Evolutionary conservation across 1,284 basidiomycete genomes (phyloP), one percentile per base, ranked within the genome.

Genomic region (Cutaneotrichosporon sp.): DNA sequence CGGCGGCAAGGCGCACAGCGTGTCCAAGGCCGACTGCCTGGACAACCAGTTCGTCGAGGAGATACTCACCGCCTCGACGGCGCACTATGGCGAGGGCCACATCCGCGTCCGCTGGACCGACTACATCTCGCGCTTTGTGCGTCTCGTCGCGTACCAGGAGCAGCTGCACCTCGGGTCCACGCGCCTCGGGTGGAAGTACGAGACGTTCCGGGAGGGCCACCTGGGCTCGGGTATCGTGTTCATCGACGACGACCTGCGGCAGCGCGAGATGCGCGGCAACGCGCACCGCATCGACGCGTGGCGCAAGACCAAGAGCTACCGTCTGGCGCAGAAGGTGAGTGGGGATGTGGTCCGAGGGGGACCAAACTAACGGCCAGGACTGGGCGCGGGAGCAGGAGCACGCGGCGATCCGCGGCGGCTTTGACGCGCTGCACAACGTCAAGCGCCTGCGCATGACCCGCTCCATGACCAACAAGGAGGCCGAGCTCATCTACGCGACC

Each of bases 41-140:
- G 95, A 97, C 73, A 89, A 87, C 67, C 67, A 89, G 14, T 95
- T 97, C 78, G 91, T 97, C 73, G 92, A 97, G 62, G 95, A 97
- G 88, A 84, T 91, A 59, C 81, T 85, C n/a, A 76, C 84, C 16
- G 87, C 89, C 2, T 88, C 91, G 50, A 81, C 84, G 16, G 84
- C 84, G 14, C 90, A 92, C 72, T 91, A 87, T 69, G 89, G 90
- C 51, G 92, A 95, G 76, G 80, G 83, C 10, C 83, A 87, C 65
- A 86, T 95, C n/a, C 87, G 91, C 6, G 82, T 87, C 10, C 84
- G 90, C 14, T 88, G 92, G 70, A 84, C 86, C 16, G 91, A 93
- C 68, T 93, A 91, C 71, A 84, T 88, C 3, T 74, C 78, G 51
- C 84, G 89, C 6, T 93, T 95, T 73, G 84, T 91, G 31, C 83